A percentile compares a stretch with the other conserved stretches of the same genome.
Conservation (phyloP, 208 protist species). For the Trypanosoma mega region DNA sequence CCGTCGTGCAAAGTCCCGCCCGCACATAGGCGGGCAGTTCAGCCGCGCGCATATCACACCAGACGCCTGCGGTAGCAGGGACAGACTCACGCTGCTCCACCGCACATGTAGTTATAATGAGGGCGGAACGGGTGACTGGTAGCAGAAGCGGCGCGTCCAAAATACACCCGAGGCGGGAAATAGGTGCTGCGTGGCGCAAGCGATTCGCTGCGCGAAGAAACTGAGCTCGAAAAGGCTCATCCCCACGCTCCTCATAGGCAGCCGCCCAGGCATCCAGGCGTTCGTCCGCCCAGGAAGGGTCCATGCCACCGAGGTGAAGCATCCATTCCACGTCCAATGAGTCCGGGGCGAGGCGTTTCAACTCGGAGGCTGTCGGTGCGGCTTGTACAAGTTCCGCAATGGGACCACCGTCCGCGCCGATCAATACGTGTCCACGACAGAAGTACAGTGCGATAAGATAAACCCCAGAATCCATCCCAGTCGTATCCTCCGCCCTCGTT, state of each 20-base stretch:
- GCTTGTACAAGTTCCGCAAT: slow-evolving; percentile 20
- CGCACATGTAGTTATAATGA: slow-evolving; percentile 28
- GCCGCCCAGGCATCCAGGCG: slow-evolving; percentile 16
- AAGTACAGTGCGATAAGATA: slow-evolving; percentile 28
- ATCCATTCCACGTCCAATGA: slow-evolving; percentile 34
- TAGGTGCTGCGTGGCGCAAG: background rate
- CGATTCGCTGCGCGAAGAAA: slow-evolving; percentile 29
- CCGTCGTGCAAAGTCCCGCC: slow-evolving; percentile 4
- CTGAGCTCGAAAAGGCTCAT: slow-evolving; percentile 20
- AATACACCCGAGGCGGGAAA: slow-evolving; percentile 25
- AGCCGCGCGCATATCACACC: slow-evolving; percentile 19
- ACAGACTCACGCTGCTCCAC: slow-evolving; percentile 14
- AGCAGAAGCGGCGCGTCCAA: slow-evolving; percentile 34
- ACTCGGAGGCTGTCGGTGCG: slow-evolving; percentile 11
- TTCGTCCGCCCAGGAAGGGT: slow-evolving; percentile 21
- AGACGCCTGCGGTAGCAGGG: slow-evolving; percentile 18
- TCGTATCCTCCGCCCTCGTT: no score
- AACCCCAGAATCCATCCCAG: no score
- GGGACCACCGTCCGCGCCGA: slow-evolving; percentile 6
- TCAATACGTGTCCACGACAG: slow-evolving; percentile 25
- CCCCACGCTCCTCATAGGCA: slow-evolving; percentile 27
- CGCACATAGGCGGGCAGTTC: slow-evolving; percentile 19
- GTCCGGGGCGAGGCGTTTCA: slow-evolving; percentile 15
- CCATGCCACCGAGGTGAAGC: slow-evolving; percentile 20
- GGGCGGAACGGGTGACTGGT: slow-evolving; percentile 1